Evolutionary conservation across 768 basidiomycete genomes (phyloP).

Genomic region (Mycena leptocephala): DNA sequence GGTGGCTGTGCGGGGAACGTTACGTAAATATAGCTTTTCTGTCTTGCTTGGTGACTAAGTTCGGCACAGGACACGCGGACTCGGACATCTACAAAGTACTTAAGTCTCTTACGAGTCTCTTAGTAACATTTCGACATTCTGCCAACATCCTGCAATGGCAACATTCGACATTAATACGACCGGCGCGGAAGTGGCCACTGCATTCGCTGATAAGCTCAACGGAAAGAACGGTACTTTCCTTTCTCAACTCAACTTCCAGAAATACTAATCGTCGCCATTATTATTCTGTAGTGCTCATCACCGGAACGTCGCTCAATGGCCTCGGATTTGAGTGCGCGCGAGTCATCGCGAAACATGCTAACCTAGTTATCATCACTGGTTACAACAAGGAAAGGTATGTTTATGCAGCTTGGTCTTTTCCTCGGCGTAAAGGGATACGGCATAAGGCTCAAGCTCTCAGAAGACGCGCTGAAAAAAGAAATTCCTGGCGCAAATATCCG

Average conservation of each 20-base stretch:
- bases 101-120: no score
- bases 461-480: conserved; percentile 17
- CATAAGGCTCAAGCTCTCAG: conserved; percentile 23
- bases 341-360: conserved; percentile 25
- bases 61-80: no score
- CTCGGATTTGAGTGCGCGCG: conserved; percentile 28
- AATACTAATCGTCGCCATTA: not conserved
- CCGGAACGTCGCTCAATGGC: conserved; percentile 32
- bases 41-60: no score
- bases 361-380: conserved; percentile 31
- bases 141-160: no score
- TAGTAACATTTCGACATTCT: no score
- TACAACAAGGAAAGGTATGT: conserved; percentile 29
- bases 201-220: conserved; percentile 24
- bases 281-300: conserved; percentile 24
- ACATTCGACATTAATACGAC: conserved; percentile 8
- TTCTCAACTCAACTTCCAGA: not conserved
- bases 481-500: conserved; percentile 31
- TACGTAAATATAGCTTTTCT: no score
- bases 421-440: not conserved
- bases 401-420: not conserved
- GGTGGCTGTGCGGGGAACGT: no score
- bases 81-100: no score
- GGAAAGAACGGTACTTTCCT: conserved; percentile 25
- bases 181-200: conserved; percentile 13